Percentiles rank a stretch among this genome's conserved stretches.
phyloP scores from a whole-genome alignment of 352 stramenopile genomes.

The Vaucheria bursata region DNA sequence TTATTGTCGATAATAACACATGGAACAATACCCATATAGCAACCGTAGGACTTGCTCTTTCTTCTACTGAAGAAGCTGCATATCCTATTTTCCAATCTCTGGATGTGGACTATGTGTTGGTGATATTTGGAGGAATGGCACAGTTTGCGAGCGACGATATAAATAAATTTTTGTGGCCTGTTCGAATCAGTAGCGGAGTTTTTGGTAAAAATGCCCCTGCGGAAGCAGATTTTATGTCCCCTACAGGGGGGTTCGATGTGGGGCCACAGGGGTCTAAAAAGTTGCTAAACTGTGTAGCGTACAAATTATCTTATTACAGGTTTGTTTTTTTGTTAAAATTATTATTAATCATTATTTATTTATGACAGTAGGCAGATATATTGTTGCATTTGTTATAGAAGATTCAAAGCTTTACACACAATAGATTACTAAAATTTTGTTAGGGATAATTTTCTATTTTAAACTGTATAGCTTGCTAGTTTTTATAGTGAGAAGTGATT shows the following conservation, averaged over 20 bases:
- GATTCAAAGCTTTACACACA: no score
- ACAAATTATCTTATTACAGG: constrained; percentile 85
- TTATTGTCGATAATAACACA: constrained; percentile 86
- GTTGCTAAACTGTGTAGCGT: constrained; percentile 77
- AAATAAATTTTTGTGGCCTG: constrained; percentile 84
- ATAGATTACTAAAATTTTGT: no score
- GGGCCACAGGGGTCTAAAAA: constrained; percentile 66
- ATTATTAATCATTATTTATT: no score
- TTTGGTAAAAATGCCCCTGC: constrained; percentile 69
- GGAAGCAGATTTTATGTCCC: constrained; percentile 71
- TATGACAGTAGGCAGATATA: no score
- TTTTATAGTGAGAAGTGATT: no score
- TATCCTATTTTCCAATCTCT: constrained; percentile 71
- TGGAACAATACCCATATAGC: constrained; percentile 95
- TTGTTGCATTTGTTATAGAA: no score
- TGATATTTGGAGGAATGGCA: constrained; percentile 74
- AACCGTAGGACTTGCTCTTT: constrained; percentile 73
- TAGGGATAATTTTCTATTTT: no score
- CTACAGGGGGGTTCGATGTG: constrained; percentile 68
- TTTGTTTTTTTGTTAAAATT: no score
- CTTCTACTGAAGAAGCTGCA: constrained; percentile 69
- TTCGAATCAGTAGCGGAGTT: constrained; percentile 73
- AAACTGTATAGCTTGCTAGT: no score
- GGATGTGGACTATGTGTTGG: constrained; percentile 82
- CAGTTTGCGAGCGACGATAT: constrained; percentile 77